Base-by-base conservation (phyloP, 163 green algal genomes). In the Chloromonas sp. region DNA sequence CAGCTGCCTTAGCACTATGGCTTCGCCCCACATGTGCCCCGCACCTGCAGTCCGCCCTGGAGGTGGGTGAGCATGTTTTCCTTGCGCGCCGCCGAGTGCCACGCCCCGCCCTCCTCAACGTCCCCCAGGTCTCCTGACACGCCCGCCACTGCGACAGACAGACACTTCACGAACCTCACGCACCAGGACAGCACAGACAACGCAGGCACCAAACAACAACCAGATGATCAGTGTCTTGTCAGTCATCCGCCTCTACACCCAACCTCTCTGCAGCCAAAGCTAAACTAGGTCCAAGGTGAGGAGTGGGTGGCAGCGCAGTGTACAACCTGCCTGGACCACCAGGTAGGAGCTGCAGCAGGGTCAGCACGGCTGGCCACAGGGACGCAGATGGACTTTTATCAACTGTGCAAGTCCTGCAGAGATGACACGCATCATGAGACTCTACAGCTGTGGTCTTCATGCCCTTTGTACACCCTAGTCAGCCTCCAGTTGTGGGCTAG, bases 61-160 rank as follows among this genome's bases (percentile, higher is more conserved):
- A 70, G 8, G 79, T 82, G 11, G 59, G 60, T 82, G 11, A 82
- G 59, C 36, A 82, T n/a, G 79, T 82, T 82, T 1, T 82, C 59
- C 36, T 61, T 61, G 58, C 60, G 79, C 79, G 57, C 79, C 5
- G 79, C 79, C 58, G 79, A 70, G 79, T 82, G 79, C 79, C 79
- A 82, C 14, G 11, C 59, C 3, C 59, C 79, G 3, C 79, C 79
- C 79, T 82, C 79, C 79, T 82, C 79, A n/a, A 74, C 66, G 66
- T 74, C 66, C 36, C 36, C 36, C 66, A 74, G 66, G 66, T 74
- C 66, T 15, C 66, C 66, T 15, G 66, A 74, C 66, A 74, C 66
- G 66, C 66, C 66, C 66, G 66, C 66, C 66, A 74, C 66, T 74
- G 66, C 66, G 66, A 15, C 66, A 74, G 36, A 36, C 36, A 36